These are phyloP conservation scores for Circinella minor DNA, from an alignment of 371 early-diverging fungal species.

Conservation along the genomic window DNA sequence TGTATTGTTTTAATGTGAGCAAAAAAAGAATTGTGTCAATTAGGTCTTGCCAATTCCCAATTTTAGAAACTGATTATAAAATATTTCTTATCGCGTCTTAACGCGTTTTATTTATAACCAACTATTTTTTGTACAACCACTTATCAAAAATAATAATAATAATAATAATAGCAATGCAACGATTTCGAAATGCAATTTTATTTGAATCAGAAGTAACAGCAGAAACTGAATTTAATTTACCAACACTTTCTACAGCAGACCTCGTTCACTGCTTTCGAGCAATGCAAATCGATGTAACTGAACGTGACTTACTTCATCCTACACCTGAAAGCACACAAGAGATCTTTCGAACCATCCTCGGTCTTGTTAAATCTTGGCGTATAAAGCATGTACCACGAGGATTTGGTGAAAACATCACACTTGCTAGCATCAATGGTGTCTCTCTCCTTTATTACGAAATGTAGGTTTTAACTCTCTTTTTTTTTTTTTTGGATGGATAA, in stretches of 20 bases:
- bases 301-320: conserved; percentile 29
- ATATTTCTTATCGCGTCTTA: no score
- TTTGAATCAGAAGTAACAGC: background rate
- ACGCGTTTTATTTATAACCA: no score
- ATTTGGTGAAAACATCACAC: background rate
- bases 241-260: background rate
- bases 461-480: background rate
- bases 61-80: no score
- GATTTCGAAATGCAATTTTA: background rate
- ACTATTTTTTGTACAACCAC: no score
- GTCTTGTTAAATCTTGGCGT: conserved; percentile 23
- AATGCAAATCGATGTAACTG: conserved; percentile 24
- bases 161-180: background rate
- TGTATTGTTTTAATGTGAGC: no score
- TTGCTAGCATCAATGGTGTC: background rate
- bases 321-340: conserved; percentile 19
- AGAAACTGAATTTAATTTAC: background rate
- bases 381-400: background rate
- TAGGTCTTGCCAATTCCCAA: no score
- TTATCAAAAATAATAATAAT: no score
- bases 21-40: no score
- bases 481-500: background rate
- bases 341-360: conserved; percentile 23
- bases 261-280: conserved; percentile 13
- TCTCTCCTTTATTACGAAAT: conserved; percentile 7